Conservation (phyloP, 352 stramenopile species). For the Phytophthora syringae region DNA sequence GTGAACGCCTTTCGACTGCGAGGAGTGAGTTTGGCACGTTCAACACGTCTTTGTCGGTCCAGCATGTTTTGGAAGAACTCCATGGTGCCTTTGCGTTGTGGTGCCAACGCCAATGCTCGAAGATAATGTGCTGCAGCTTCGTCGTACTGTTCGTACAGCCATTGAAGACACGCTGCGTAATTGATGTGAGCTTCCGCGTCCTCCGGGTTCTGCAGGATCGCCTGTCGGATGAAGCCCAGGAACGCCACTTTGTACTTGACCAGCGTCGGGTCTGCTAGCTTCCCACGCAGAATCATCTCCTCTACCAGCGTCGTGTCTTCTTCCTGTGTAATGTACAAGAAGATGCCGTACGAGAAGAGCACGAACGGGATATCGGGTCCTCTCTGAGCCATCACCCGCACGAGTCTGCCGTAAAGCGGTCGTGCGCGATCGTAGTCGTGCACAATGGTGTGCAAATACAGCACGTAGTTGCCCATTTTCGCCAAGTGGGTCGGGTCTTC, state of each 20-base stretch:
- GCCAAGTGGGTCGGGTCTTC: slow-evolving; percentile 76
- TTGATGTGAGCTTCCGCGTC: slow-evolving; percentile 78
- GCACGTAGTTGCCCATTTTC: slow-evolving; percentile 84
- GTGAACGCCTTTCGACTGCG: slow-evolving; percentile 27
- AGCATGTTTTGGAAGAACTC: slow-evolving; percentile 85
- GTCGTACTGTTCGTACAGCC: slow-evolving; percentile 73
- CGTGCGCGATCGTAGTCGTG: slow-evolving; percentile 84
- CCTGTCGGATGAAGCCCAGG: slow-evolving; percentile 80
- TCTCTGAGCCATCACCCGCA: slow-evolving; percentile 79
- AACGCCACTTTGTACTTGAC: slow-evolving; percentile 82
- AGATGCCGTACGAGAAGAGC: slow-evolving; percentile 79
- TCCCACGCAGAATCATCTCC: slow-evolving; percentile 70
- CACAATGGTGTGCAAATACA: slow-evolving; percentile 78
- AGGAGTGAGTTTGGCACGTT: slow-evolving; percentile 37
- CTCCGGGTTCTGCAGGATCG: slow-evolving; percentile 66
- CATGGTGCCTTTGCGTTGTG: slow-evolving; percentile 65
- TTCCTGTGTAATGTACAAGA: slow-evolving; percentile 75
- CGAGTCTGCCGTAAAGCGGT: slow-evolving; percentile 67
- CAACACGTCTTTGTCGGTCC: slow-evolving; percentile 47
- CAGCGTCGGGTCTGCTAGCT: slow-evolving; percentile 57
- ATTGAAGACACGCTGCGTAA: slow-evolving; percentile 79
- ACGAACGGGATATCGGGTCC: slow-evolving; percentile 83
- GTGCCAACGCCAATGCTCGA: slow-evolving; percentile 63
- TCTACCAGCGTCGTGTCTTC: slow-evolving; percentile 68
- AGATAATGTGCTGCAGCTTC: slow-evolving; percentile 72